Evolutionary conservation across 768 basidiomycete genomes (phyloP).

Genomic region (Phaeotremella skinneri): DNA sequence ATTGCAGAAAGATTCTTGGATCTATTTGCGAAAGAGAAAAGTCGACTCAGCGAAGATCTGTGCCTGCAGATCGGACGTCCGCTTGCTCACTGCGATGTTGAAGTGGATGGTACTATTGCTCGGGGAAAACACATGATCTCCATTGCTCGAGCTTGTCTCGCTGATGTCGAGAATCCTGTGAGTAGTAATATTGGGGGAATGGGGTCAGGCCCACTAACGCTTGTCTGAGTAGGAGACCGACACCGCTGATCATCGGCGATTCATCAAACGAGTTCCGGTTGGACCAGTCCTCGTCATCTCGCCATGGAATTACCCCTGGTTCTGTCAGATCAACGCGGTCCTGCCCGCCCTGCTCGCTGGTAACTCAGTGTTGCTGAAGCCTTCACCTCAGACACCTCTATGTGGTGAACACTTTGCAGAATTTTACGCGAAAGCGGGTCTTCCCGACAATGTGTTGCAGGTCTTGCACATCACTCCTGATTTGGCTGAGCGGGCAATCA

Average conservation of each 20-base stretch:
- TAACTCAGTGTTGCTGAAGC: conserved; percentile 84
- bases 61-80: conserved; percentile 91
- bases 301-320: conserved; percentile 90
- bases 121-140: conserved; percentile 76
- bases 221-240: not conserved
- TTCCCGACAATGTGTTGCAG: conserved; percentile 65
- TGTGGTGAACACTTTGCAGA: conserved; percentile 71
- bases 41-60: conserved; percentile 68
- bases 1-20: conserved; percentile 70
- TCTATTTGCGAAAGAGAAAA: conserved; percentile 57
- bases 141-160: conserved; percentile 69
- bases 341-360: conserved; percentile 83
- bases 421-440: conserved; percentile 68
- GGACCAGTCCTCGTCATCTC: conserved; percentile 56
- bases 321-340: conserved; percentile 81
- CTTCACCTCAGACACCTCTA: conserved; percentile 89
- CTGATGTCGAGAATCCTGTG: conserved; percentile 27
- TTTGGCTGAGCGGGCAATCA: conserved; percentile 65
- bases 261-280: conserved; percentile 10
- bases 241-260: conserved; percentile 1
- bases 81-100: conserved; percentile 68
- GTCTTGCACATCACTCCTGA: conserved; percentile 23
- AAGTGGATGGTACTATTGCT: conserved; percentile 72
- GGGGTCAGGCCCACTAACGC: too few species aligned
- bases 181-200: not conserved